Conservation (phyloP, 306 rosid genomes). For the Cicer cuneatum region DNA sequence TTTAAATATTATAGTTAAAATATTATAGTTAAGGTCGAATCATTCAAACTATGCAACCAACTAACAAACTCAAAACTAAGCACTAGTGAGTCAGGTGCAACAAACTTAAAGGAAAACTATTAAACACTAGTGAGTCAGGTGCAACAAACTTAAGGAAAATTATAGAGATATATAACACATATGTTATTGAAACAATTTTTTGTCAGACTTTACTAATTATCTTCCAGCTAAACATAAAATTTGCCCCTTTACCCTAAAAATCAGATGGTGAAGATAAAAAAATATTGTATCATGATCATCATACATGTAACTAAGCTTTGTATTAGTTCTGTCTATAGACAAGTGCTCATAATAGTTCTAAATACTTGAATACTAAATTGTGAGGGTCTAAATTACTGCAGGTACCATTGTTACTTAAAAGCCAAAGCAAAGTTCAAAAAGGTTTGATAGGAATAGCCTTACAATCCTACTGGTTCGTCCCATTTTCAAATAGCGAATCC, state of each 20-base stretch:
- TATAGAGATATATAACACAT: background rate
- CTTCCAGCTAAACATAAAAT: background rate
- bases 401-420: background rate
- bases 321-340: background rate
- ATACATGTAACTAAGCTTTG: background rate
- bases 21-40: no score
- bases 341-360: background rate
- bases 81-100: no score
- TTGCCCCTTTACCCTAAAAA: background rate
- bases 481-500: conserved; percentile 42
- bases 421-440: conserved; percentile 53
- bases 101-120: no score
- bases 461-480: conserved; percentile 55
- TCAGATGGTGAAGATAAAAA: background rate
- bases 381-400: background rate
- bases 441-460: conserved; percentile 67
- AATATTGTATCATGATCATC: background rate
- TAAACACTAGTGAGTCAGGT: no score
- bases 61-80: no score
- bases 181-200: background rate
- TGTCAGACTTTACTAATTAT: background rate
- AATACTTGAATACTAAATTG: background rate
- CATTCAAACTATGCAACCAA: no score
- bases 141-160: background rate
- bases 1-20: no score